Evolutionary conservation across 352 stramenopile genomes (phyloP).

Genomic region (Globisporangium acanthophoron): DNA sequence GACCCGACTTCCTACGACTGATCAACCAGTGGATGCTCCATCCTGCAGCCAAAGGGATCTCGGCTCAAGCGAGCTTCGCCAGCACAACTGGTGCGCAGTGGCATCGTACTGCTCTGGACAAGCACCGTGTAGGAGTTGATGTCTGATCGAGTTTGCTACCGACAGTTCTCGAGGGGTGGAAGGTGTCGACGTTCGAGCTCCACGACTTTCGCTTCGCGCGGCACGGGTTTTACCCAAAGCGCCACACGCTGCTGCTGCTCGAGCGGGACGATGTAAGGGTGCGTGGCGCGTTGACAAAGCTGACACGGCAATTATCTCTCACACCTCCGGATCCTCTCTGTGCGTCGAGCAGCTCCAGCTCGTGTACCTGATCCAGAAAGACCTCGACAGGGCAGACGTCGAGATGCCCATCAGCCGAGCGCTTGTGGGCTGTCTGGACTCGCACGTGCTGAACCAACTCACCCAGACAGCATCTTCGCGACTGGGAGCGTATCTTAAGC

Average conservation of each 20-base stretch:
- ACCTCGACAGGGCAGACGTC: conserved; percentile 9
- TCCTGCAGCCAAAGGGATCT: neutral
- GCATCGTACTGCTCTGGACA: neutral
- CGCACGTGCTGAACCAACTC: conserved; percentile 1
- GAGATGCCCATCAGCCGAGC: neutral
- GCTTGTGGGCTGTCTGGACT: conserved; percentile 1
- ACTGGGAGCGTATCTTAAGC: neutral
- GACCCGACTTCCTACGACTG: conserved; percentile 23
- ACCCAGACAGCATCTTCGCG: neutral
- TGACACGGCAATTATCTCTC: neutral
- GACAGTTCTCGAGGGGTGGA: conserved; percentile 5
- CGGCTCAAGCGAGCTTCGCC: conserved; percentile 2
- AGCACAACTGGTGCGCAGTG: conserved; percentile 5
- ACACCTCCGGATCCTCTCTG: neutral
- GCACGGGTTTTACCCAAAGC: conserved; percentile 29
- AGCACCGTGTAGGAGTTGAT: neutral
- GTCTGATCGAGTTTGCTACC: neutral
- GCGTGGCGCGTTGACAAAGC: neutral
- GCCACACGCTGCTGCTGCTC: conserved; percentile 26
- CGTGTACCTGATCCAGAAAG: conserved; percentile 28
- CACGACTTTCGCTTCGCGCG: conserved; percentile 31
- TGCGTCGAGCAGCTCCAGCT: conserved; percentile 23
- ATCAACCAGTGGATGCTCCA: conserved; percentile 32
- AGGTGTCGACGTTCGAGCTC: conserved; percentile 16
- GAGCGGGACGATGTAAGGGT: conserved; percentile 23